Evolutionary conservation across 805 yeast genomes (phyloP), one percentile per base, ranked within the genome.

Genomic region (Vanderwaltozyma verrucispora): DNA sequence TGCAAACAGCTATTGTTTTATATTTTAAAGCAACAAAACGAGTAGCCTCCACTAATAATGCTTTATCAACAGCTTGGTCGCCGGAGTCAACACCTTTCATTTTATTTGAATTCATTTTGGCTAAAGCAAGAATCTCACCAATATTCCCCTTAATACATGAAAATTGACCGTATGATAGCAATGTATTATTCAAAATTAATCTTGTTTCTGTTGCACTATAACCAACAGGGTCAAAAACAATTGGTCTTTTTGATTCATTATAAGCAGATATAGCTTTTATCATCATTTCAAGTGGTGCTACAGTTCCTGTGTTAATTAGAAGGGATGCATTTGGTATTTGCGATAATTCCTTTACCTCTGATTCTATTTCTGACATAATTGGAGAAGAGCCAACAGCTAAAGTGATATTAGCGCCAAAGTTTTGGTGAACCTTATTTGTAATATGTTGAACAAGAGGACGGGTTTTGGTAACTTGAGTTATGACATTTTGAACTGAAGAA

Each of bases 221-320:
- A 1, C 87, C 96, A n/a, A 87, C 95, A 1, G 96, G 96, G 56
- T 87, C 96, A 47, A 81, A 78, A 0, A 87, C 74, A 24, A 87
- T 70, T 3, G 84, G 88, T 32, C 69, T 65, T 2, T 72, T 72
- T 12, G 56, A 47, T 12, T 50, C 53, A 51, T 80, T 80, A 54
- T 87, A 85, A 0, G 69, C 72, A 9, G 53, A 51, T 15, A 80
- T 56, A 0, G 89, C 94, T 2, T 51, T 48, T 17, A 64, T 46
- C 43, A 72, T 72, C 39, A 68, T 61, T 0, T 58, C 60, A 42
- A 74, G 50, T 1, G 68, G 60, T 0, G 71, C 69, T 0, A 78
- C 76, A 0, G 94, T 81, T 1, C 95, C 95, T 20, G 88, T 72
- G 51, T 87, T 87, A 14, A 85, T 51, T 9, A 86, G 68, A 15